A percentile compares a stretch with the other conserved stretches of the same genome.
Evolutionary conservation across 2,329 filamentous ascomycete genomes (phyloP).

Genomic region (Botrytis cinerea): DNA sequence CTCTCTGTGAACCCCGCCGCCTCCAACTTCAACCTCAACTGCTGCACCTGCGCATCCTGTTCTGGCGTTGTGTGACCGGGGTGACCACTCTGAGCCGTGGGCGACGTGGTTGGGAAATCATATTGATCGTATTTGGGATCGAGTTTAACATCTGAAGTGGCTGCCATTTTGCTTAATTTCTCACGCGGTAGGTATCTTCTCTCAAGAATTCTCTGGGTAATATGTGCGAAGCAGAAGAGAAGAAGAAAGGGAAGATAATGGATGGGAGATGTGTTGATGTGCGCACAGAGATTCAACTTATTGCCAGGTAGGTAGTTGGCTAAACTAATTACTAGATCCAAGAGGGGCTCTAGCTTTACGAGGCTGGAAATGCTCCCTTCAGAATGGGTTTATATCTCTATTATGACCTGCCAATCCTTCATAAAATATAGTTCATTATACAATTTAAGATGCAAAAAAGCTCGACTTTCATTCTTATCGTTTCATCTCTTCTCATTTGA

Average conservation of each 20-base stretch:
- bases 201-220: not conserved
- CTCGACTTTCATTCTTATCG: rapidly evolving
- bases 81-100: conserved; percentile 72
- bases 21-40: conserved; percentile 85
- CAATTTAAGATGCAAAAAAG: not conserved
- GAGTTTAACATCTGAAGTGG: conserved; percentile 48
- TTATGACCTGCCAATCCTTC: not conserved
- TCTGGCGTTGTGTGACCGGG: conserved; percentile 82
- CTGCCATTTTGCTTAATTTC: conserved; percentile 34
- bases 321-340: not conserved
- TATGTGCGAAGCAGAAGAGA: not conserved
- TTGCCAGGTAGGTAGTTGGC: not conserved
- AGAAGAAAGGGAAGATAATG: not conserved
- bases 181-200: not conserved
- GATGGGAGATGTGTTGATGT: not conserved
- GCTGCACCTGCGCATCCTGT: conserved; percentile 86
- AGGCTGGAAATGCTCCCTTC: not conserved
- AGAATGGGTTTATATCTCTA: not conserved
- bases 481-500: not conserved
- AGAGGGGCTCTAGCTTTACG: conserved; percentile 17
- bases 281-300: not conserved
- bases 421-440: not conserved
- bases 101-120: conserved; percentile 82
- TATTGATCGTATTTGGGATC: conserved; percentile 96
- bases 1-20: conserved; percentile 77